A percentile compares a stretch with the other conserved stretches of the same genome.
Evolutionary conservation across 331 rosid genomes (phyloP).

Genomic region (Rhamnella rubrinervis): DNA sequence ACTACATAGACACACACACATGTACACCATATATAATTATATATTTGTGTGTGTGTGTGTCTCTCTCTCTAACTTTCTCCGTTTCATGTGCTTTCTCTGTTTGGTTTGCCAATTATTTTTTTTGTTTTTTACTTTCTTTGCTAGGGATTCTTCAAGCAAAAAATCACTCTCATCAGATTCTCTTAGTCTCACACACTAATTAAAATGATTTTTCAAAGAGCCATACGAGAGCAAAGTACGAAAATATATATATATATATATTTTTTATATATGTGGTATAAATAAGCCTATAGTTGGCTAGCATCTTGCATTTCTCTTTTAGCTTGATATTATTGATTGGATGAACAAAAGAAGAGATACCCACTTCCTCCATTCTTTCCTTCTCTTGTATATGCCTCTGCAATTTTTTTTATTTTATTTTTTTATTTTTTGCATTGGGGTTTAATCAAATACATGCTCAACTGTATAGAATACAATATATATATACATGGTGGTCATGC

Average conservation of each 20-base stretch:
- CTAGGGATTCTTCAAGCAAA: constrained; percentile 21
- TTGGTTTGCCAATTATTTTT: neutral
- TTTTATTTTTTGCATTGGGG: too few relatives aligned
- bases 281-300: constrained; percentile 16
- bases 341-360: constrained; percentile 48
- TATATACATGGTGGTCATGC: constrained; percentile 1
- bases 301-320: constrained; percentile 26
- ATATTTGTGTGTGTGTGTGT: neutral
- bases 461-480: too few relatives aligned
- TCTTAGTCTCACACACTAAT: neutral
- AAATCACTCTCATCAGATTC: constrained; percentile 33
- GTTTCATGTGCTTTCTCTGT: neutral
- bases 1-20: neutral
- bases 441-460: too few relatives aligned
- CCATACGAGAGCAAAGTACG: constrained; percentile 20
- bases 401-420: too few relatives aligned
- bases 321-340: constrained; percentile 42
- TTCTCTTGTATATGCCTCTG: too few relatives aligned
- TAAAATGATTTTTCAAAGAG: constrained; percentile 17
- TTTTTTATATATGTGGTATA: too few relatives aligned
- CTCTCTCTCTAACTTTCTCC: neutral
- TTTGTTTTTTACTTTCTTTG: constrained; percentile 3
- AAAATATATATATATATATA: constrained; percentile 11
- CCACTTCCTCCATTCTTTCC: constrained; percentile 45
- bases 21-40: neutral